These are phyloP conservation scores for Calonectria crousiana DNA, from an alignment of 2,329 filamentous ascomycete species.

Conservation along the genomic window DNA sequence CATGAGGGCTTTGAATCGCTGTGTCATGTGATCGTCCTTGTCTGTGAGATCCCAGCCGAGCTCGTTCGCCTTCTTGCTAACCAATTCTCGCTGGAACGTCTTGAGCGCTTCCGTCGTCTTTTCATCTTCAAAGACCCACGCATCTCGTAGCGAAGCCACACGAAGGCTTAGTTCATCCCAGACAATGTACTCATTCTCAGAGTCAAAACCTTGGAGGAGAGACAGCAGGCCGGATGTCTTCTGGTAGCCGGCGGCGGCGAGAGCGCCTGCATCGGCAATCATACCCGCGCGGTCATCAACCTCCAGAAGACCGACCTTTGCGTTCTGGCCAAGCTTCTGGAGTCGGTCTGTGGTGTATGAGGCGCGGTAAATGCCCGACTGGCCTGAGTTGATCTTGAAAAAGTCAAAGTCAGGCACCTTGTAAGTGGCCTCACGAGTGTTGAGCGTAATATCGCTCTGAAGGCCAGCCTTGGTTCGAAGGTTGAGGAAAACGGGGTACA, in stretches of 20 bases:
- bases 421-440: conserved; percentile 77
- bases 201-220: conserved; percentile 85
- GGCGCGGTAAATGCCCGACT: conserved; percentile 92
- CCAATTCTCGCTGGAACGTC: conserved; percentile 83
- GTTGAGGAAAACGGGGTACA: conserved; percentile 92
- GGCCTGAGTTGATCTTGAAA: conserved; percentile 97
- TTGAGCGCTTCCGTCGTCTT: conserved; percentile 81
- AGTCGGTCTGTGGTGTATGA: conserved; percentile 87
- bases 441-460: conserved; percentile 76
- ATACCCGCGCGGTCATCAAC: conserved; percentile 95
- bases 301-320: conserved; percentile 76
- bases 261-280: conserved; percentile 91
- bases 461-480: conserved; percentile 87
- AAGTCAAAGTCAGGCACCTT: conserved; percentile 85
- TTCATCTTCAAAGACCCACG: conserved; percentile 85
- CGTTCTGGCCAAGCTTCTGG: conserved; percentile 87
- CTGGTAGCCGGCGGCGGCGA: conserved; percentile 91
- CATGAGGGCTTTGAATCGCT: conserved; percentile 94
- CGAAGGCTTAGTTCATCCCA: conserved; percentile 93
- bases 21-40: conserved; percentile 86
- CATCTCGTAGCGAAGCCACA: conserved; percentile 80
- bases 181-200: conserved; percentile 90
- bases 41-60: conserved; percentile 91
- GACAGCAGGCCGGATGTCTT: conserved; percentile 91
- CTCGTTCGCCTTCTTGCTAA: conserved; percentile 84